phyloP scores from a whole-genome alignment of 2,329 filamentous ascomycete genomes.

The Aspergillus intermedius region DNA sequence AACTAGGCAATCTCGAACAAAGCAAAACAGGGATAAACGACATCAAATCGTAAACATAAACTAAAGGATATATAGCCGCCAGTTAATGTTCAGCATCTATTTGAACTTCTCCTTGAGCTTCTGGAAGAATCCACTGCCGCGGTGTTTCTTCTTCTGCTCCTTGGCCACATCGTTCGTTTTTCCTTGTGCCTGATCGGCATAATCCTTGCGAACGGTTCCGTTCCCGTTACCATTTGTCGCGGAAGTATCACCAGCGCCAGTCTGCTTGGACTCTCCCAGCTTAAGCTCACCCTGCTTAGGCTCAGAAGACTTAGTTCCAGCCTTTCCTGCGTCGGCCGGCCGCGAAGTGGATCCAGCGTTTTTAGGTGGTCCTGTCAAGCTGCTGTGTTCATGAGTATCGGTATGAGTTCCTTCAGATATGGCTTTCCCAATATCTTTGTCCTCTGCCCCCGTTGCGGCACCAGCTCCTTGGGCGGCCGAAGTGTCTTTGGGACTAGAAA shows the following conservation, averaged over 20 bases:
- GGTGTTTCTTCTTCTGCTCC: conserved; percentile 57
- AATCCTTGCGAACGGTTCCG: background rate
- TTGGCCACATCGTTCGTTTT: conserved; percentile 18
- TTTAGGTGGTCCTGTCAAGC: too few species aligned
- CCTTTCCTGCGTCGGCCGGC: background rate
- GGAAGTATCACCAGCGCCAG: background rate
- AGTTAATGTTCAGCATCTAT: conserved; percentile 12
- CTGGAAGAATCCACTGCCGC: conserved; percentile 56
- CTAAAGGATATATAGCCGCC: background rate
- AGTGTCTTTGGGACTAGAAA: background rate
- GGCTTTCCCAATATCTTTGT: background rate
- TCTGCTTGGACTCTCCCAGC: background rate
- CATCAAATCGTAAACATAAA: background rate
- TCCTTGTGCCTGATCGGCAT: background rate
- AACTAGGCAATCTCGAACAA: too few species aligned
- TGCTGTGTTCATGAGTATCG: too few species aligned
- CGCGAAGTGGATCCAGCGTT: too few species aligned
- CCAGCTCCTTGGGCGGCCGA: background rate
- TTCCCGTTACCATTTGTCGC: background rate
- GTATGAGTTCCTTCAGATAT: too few species aligned
- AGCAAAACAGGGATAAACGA: background rate
- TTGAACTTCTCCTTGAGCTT: conserved; percentile 51
- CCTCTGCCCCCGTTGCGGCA: background rate
- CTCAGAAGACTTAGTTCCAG: background rate
- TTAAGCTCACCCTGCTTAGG: background rate